These are phyloP conservation scores for Apiospora malaysiana DNA, from an alignment of 2,329 filamentous ascomycete genomes.

Conservation along the genomic window DNA sequence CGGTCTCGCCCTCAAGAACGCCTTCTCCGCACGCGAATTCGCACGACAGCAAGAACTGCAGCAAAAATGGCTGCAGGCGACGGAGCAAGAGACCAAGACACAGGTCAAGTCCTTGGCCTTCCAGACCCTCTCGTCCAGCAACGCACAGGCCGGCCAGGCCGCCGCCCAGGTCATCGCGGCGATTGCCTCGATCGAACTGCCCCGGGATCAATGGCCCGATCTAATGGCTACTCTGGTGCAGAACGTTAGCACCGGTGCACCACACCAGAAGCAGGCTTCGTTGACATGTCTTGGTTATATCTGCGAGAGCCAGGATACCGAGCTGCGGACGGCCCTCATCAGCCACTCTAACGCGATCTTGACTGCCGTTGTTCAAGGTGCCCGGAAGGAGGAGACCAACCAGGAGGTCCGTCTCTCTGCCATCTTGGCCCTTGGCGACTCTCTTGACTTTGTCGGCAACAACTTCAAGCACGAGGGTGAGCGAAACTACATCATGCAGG, in stretches of 20 bases:
- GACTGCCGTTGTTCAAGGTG: conserved; percentile 96
- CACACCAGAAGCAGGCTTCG: conserved; percentile 92
- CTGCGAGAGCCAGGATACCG: conserved; percentile 91
- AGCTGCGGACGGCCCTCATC: conserved; percentile 80
- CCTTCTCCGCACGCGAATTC: conserved; percentile 92
- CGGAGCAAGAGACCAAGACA: conserved; percentile 81
- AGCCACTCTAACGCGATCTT: conserved; percentile 96
- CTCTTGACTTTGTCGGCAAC: conserved; percentile 94
- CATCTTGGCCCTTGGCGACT: conserved; percentile 93
- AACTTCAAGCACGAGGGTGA: conserved; percentile 99
- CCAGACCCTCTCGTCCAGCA: conserved; percentile 80
- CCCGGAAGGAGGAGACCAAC: conserved; percentile 94
- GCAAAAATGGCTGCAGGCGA: conserved; percentile 87
- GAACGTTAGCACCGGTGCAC: conserved; percentile 85
- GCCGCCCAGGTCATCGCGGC: conserved; percentile 95
- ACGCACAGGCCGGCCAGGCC: conserved; percentile 83
- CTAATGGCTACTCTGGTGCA: conserved; percentile 88
- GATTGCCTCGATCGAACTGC: conserved; percentile 93
- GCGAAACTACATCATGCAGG: conserved; percentile 99
- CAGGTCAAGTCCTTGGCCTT: conserved; percentile 91
- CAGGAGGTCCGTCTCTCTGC: conserved; percentile 88
- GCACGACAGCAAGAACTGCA: conserved; percentile 88
- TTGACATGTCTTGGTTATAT: conserved; percentile 98
- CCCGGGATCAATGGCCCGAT: conserved; percentile 90
- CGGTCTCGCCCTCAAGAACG: conserved; percentile 96